A percentile compares a stretch with the other conserved stretches of the same genome.
phyloP scores from a whole-genome alignment of 192 early-diverging fungal species.

The Radiomyces spectabilis region DNA sequence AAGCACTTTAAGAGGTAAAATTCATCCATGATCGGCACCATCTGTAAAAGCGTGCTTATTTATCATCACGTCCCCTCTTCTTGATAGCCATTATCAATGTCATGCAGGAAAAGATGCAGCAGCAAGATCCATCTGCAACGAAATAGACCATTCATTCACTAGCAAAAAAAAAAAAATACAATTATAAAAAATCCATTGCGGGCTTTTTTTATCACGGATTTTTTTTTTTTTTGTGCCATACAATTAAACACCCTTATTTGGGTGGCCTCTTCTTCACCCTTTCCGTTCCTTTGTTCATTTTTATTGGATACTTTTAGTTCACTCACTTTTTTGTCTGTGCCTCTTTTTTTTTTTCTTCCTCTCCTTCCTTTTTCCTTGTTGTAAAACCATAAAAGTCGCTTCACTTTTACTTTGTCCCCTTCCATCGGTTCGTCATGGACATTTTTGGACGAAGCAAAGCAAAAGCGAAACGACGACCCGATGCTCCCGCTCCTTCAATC shows the following conservation, averaged over 20 bases:
- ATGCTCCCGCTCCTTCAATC: background rate
- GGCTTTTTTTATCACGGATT: background rate
- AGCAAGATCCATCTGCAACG: constrained; percentile 31
- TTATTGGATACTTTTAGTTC: background rate
- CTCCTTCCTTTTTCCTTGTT: background rate
- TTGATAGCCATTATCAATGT: constrained; percentile 41
- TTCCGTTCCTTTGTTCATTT: constrained; percentile 4
- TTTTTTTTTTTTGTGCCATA: background rate
- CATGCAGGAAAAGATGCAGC: constrained; percentile 47
- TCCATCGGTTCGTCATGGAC: constrained; percentile 8
- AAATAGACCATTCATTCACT: background rate
- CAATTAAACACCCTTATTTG: too few relatives aligned
- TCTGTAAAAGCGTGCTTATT: background rate
- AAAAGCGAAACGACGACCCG: constrained; percentile 11
- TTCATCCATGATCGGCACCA: background rate
- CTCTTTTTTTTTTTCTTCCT: background rate
- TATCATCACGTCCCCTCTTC: background rate
- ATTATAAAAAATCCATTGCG: background rate
- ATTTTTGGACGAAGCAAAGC: constrained; percentile 22
- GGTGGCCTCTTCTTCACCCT: background rate
- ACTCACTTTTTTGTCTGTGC: background rate
- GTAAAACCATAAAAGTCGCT: background rate
- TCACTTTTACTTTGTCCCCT: background rate
- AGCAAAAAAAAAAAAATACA: background rate
- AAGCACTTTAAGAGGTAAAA: constrained; percentile 54